Evolutionary conservation across 345 rosid species (phyloP).

Genomic region (Lepidium sativum): DNA sequence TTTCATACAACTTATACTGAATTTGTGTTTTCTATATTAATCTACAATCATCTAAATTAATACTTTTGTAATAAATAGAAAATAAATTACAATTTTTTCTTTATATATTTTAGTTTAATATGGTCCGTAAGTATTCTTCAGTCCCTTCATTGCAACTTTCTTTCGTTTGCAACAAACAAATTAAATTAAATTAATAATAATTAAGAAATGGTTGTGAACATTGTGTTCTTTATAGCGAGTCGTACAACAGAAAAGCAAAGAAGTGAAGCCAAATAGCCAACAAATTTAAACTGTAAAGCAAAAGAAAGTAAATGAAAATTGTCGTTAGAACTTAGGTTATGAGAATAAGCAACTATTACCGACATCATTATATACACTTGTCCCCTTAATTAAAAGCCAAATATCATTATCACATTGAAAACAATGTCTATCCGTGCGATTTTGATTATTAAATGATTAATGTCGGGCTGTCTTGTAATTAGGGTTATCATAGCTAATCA

Average conservation of each 20-base stretch:
- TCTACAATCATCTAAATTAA: too few relatives aligned
- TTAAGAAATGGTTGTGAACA: neutral
- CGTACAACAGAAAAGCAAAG: neutral
- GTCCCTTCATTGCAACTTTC: too few relatives aligned
- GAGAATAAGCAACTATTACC: slow-evolving; percentile 26
- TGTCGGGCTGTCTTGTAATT: slow-evolving; percentile 27
- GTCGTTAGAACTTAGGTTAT: slow-evolving; percentile 20
- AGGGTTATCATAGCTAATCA: slow-evolving; percentile 16
- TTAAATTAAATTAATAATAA: neutral
- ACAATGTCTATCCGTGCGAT: slow-evolving; percentile 20
- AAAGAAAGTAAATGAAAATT: neutral
- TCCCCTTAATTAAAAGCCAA: slow-evolving; percentile 19
- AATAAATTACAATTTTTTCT: too few relatives aligned
- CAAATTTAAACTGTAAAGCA: slow-evolving; percentile 13
- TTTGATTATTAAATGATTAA: slow-evolving; percentile 26
- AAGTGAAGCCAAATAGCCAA: slow-evolving; percentile 12
- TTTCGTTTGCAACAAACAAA: neutral
- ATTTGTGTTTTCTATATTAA: too few relatives aligned
- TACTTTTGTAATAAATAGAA: too few relatives aligned
- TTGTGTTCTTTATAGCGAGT: neutral
- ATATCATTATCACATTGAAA: slow-evolving; percentile 26
- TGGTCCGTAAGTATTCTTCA: too few relatives aligned
- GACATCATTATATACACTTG: slow-evolving; percentile 24
- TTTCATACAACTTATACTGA: too few relatives aligned
- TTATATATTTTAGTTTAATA: too few relatives aligned